Evolutionary conservation across 805 yeast genomes (phyloP).

Genomic region (Kluyveromyces nonfermentans): DNA sequence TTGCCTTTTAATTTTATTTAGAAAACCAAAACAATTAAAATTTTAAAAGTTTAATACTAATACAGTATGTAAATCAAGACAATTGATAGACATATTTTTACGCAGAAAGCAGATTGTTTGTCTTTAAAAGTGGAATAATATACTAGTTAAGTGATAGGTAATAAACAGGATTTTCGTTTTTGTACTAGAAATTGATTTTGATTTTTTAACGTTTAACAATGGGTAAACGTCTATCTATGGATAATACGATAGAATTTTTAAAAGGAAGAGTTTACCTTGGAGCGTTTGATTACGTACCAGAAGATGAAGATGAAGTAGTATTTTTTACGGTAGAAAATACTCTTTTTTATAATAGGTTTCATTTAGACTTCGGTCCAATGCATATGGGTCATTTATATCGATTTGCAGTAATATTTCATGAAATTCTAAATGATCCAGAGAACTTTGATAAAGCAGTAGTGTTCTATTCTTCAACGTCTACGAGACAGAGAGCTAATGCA

Average conservation of each 20-base stretch:
- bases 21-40: conserved; percentile 3
- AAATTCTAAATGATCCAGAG: conserved; percentile 73
- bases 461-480: conserved; percentile 73
- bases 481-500: conserved; percentile 82
- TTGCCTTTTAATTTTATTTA: not conserved
- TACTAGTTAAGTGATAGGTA: too few species aligned
- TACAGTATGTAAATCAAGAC: too few species aligned
- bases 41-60: not conserved
- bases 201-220: conserved; percentile 8
- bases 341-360: conserved; percentile 89
- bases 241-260: conserved; percentile 30
- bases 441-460: conserved; percentile 86
- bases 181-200: not conserved
- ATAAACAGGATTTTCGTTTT: too few species aligned
- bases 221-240: conserved; percentile 27
- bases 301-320: conserved; percentile 63
- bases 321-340: conserved; percentile 90
- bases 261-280: conserved; percentile 75
- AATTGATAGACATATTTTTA: too few species aligned
- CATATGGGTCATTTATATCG: conserved; percentile 89
- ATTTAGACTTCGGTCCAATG: conserved; percentile 92
- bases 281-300: conserved; percentile 73
- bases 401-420: conserved; percentile 90
- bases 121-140: too few species aligned
- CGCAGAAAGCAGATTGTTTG: not conserved